Base-by-base conservation (phyloP, 305 asterid species). In the Fraxinus latifolia region DNA sequence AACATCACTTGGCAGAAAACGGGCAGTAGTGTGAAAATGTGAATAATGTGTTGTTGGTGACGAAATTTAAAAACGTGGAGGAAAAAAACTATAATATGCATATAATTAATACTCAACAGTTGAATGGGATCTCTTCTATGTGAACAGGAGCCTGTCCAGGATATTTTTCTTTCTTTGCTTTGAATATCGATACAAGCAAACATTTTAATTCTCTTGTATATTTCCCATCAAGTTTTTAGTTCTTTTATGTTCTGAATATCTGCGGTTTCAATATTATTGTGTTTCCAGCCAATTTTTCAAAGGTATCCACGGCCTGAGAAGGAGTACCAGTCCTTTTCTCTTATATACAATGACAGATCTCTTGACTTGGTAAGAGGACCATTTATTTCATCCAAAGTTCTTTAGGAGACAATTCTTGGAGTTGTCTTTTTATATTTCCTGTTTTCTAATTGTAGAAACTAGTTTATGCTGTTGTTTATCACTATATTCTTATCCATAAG, bases 261-360 rank as follows among this genome's bases (percentile, higher is more conserved):
- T 80, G 25, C 67, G 1, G 47, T 32, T 71, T 71, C 14, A 74
- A 27, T 71, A 82, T 12, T 79, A 79, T 47, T 44, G 50, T 81
- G 84, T 78, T 73, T 29, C 32, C 32, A 29, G 39, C 98, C 98
- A 33, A 33, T 33, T 33, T 33, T 33, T 33, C 98, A 92, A 82
- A 90, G 98, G 90, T 89, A 92, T 79, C 97, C 96, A 21, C 91
- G 98, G 42, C 98, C 99, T 68, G 99, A 95, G 90, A 95, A 95
- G 90, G 99, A 95, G 90, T 95, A 93, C 88, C 99, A 93, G 84
- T 95, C 99, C 0, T 95, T 95, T 86, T 95, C 99, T 80, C 93
- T 95, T 73, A 92, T 95, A 87, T 95, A 93, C 86, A 90, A 89
- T 84, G 98, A 95, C 86, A 89, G 99, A 85, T 95, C 99, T 12